Conservation (phyloP, 305 asterid genomes). For the Andrographis paniculata region DNA sequence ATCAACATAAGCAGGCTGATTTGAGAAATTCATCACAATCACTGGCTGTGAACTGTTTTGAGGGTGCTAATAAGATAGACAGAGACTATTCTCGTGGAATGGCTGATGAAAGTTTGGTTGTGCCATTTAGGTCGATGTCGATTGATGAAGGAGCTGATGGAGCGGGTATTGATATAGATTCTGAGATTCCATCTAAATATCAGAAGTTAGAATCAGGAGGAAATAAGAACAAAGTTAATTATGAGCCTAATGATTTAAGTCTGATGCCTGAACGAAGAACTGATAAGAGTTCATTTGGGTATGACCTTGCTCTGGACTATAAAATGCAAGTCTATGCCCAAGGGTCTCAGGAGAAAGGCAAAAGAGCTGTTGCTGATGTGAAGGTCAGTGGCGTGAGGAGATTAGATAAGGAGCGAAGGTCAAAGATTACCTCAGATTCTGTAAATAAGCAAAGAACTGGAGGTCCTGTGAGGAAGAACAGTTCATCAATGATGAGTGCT, state of each 20-base stretch:
- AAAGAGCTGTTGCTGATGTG: slow-evolving; percentile 26
- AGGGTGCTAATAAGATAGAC: slow-evolving; percentile 29
- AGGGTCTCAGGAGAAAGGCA: slow-evolving; percentile 35
- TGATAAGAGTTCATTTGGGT: slow-evolving; percentile 48
- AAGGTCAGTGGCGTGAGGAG: slow-evolving; percentile 42
- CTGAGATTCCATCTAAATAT: slow-evolving; percentile 54
- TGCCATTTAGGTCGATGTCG: slow-evolving; percentile 72
- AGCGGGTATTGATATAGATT: slow-evolving; percentile 57
- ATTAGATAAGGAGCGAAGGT: slow-evolving; percentile 49
- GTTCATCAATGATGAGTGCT: slow-evolving; percentile 62
- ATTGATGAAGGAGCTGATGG: slow-evolving; percentile 41
- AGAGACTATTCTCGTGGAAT: slow-evolving; percentile 43
- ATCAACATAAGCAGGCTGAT: slow-evolving; percentile 33
- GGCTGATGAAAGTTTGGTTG: slow-evolving; percentile 66
- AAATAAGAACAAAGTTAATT: slow-evolving; percentile 32
- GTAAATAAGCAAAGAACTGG: slow-evolving; percentile 57
- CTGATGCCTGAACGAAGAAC: slow-evolving; percentile 74
- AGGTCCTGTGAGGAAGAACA: slow-evolving; percentile 69
- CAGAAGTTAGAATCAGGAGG: slow-evolving; percentile 43
- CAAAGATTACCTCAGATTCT: slow-evolving; percentile 42
- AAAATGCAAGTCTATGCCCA: slow-evolving; percentile 66
- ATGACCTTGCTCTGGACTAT: slow-evolving; percentile 65
- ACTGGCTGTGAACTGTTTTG: slow-evolving; percentile 36
- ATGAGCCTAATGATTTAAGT: slow-evolving; percentile 80
- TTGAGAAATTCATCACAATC: slow-evolving; percentile 45